Conservation (phyloP, 1,284 basidiomycete genomes). For the Amylostereum areolatum region DNA sequence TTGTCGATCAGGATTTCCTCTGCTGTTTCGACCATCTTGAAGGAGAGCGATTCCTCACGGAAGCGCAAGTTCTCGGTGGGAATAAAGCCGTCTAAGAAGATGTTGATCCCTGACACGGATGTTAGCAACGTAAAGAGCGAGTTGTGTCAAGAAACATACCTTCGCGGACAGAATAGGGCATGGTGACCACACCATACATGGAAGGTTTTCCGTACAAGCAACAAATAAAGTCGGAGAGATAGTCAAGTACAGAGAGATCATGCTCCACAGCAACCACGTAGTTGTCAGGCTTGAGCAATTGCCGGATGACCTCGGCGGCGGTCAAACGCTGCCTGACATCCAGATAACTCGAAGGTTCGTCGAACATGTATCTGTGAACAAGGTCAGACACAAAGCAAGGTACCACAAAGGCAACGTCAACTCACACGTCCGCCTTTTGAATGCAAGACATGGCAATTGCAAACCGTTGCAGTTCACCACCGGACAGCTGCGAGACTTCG, state of each 20-base stretch:
- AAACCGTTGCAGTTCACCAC: constrained; percentile 95
- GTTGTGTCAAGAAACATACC: constrained; percentile 39
- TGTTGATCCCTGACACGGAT: constrained; percentile 77
- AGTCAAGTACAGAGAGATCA: constrained; percentile 95
- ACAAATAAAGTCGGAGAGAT: constrained; percentile 95
- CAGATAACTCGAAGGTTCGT: constrained; percentile 95
- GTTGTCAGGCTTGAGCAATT: constrained; percentile 71
- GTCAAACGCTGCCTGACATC: constrained; percentile 92
- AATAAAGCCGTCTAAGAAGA: constrained; percentile 95
- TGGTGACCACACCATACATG: constrained; percentile 96
- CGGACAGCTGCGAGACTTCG: constrained; percentile 81
- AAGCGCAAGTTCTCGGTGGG: constrained; percentile 98
- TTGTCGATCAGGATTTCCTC: constrained; percentile 84
- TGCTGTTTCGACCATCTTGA: constrained; percentile 93
- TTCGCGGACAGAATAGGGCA: constrained; percentile 96
- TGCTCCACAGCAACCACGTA: constrained; percentile 97
- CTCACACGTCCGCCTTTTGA: constrained; percentile 85
- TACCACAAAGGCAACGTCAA: constrained; percentile 18
- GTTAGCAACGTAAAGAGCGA: background rate
- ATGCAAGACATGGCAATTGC: constrained; percentile 94
- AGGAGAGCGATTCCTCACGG: constrained; percentile 88
- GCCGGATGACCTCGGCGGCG: constrained; percentile 94
- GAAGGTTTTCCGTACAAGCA: constrained; percentile 95
- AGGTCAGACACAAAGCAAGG: background rate
- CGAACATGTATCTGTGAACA: constrained; percentile 81